Evolutionary conservation across 768 basidiomycete genomes (phyloP).

Genomic region (Naematelia encephala): DNA sequence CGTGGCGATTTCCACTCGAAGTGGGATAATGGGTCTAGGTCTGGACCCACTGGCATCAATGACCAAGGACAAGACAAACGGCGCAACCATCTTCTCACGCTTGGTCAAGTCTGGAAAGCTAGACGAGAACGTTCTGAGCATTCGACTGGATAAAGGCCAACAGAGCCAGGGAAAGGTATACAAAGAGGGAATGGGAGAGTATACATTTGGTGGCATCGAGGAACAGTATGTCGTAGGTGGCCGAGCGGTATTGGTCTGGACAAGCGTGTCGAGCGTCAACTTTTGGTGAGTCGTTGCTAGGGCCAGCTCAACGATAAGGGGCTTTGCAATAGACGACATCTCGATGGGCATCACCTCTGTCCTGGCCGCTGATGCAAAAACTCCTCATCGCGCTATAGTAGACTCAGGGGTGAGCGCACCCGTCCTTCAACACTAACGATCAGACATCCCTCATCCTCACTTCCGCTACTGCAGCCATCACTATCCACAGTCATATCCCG

Average conservation of each 20-base stretch:
- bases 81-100: slow-evolving; percentile 20
- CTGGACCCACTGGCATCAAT: slow-evolving; percentile 17
- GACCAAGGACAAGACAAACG: neutral
- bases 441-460: slow-evolving; percentile 33
- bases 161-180: slow-evolving; percentile 10
- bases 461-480: slow-evolving; percentile 11
- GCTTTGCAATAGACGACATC: slow-evolving; percentile 18
- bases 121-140: slow-evolving; percentile 18
- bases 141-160: slow-evolving; percentile 22
- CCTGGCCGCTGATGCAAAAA: slow-evolving; percentile 10
- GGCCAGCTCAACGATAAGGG: slow-evolving; percentile 5
- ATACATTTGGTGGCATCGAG: slow-evolving; percentile 24
- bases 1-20: slow-evolving; percentile 4
- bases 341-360: slow-evolving; percentile 16
- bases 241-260: slow-evolving; percentile 16
- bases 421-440: neutral
- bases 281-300: slow-evolving; percentile 18
- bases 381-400: slow-evolving; percentile 24
- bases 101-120: slow-evolving; percentile 15
- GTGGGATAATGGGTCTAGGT: slow-evolving; percentile 23
- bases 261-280: slow-evolving; percentile 16
- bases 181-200: slow-evolving; percentile 19
- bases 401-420: slow-evolving; percentile 21
- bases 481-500: slow-evolving; percentile 13
- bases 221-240: slow-evolving; percentile 15